Conservation (phyloP, 139 green algal genomes). For the Chlorokybus atmophyticus region DNA sequence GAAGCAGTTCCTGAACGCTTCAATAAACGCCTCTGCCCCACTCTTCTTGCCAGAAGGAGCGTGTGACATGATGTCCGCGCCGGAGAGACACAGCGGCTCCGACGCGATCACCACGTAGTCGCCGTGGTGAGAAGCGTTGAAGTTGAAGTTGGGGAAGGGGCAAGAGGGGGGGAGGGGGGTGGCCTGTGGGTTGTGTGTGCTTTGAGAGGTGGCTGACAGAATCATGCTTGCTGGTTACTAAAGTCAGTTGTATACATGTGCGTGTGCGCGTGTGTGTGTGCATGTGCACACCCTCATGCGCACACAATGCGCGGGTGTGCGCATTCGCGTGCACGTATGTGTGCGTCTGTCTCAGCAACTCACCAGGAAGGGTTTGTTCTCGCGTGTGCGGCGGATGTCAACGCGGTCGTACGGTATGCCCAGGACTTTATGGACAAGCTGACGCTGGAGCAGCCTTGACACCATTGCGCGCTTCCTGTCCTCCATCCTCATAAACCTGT, state of each 20-base stretch:
- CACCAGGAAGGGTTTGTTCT: slow-evolving; percentile 48
- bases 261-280: neutral
- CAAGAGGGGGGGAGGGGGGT: neutral
- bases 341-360: neutral
- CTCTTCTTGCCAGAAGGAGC: slow-evolving; percentile 13
- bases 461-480: slow-evolving; percentile 17
- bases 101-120: slow-evolving; percentile 59
- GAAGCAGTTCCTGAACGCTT: slow-evolving; percentile 12
- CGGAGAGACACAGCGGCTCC: slow-evolving; percentile 51
- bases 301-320: neutral
- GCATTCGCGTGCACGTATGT: neutral
- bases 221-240: neutral
- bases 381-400: slow-evolving; percentile 37
- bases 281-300: neutral
- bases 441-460: slow-evolving; percentile 8
- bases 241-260: neutral
- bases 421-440: slow-evolving; percentile 12
- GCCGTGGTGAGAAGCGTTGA: slow-evolving; percentile 73
- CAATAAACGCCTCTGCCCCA: slow-evolving; percentile 5
- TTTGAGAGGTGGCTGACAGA: neutral
- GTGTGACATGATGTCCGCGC: slow-evolving; percentile 64
- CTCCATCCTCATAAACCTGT: slow-evolving; percentile 7
- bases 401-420: slow-evolving; percentile 28
- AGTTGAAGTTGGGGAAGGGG: slow-evolving; percentile 65
- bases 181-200: no score